Evolutionary conservation across 2,329 filamentous ascomycete species (phyloP).

Genomic region (Blastomyces parvus): DNA sequence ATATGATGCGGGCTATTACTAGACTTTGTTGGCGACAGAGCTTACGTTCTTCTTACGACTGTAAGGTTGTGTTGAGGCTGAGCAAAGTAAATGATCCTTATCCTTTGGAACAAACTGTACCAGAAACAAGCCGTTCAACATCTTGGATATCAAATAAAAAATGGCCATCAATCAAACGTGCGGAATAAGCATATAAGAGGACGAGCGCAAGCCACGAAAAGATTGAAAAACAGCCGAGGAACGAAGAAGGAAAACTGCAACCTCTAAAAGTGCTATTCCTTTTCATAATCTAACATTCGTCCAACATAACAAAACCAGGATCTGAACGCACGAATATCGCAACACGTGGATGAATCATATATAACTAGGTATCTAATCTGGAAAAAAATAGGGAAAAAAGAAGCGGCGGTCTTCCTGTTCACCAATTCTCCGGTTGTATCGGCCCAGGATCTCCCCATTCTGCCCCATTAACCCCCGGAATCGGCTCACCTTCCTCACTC

Average conservation of each 20-base stretch:
- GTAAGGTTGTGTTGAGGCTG: neutral
- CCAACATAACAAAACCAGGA: neutral
- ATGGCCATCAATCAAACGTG: neutral
- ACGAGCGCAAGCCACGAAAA: neutral
- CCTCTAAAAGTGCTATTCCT: neutral
- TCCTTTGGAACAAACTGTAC: neutral
- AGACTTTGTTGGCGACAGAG: neutral
- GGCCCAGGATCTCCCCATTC: slow-evolving; percentile 22
- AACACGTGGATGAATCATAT: neutral
- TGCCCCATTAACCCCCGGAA: slow-evolving; percentile 24
- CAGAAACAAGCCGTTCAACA: neutral
- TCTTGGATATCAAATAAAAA: neutral
- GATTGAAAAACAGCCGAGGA: neutral
- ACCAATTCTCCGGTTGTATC: slow-evolving; percentile 12
- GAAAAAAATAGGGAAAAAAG: no score
- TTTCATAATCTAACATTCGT: neutral
- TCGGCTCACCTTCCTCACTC: slow-evolving; percentile 22
- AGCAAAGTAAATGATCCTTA: neutral
- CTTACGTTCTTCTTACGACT: neutral
- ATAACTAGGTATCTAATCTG: no score
- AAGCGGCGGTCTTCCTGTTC: neutral
- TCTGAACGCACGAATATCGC: neutral
- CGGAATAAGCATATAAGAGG: neutral
- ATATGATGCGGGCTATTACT: neutral
- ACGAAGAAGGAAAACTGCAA: neutral